These are phyloP conservation scores for Musa acuminata DNA, from an alignment of 176 grass and related monocot genomes.

Conservation along the genomic window DNA sequence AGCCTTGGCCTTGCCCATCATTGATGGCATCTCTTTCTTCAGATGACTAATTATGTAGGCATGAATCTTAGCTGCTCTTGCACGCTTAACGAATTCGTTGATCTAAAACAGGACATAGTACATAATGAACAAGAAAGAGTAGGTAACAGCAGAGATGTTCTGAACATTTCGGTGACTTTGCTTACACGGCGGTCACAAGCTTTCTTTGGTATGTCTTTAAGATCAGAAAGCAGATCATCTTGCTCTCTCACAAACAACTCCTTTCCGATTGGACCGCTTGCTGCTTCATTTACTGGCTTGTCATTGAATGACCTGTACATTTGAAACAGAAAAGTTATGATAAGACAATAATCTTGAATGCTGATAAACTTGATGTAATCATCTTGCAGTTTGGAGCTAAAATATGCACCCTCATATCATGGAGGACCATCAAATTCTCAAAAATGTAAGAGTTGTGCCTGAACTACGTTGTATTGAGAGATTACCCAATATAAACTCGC, in stretches of 20 bases:
- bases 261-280: conserved; percentile 73
- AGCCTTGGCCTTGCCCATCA: conserved; percentile 73
- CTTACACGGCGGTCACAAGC: conserved; percentile 82
- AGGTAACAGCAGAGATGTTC: neutral
- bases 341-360: too few species aligned
- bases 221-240: conserved; percentile 88
- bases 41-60: conserved; percentile 70
- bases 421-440: too few species aligned
- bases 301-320: conserved; percentile 79
- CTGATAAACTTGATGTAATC: too few species aligned
- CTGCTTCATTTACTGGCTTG: conserved; percentile 84
- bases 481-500: conserved; percentile 90
- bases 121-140: neutral
- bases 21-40: conserved; percentile 69
- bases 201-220: conserved; percentile 96
- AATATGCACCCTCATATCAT: too few species aligned
- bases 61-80: conserved; percentile 52
- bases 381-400: too few species aligned
- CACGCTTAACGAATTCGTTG: conserved; percentile 80
- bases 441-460: too few species aligned
- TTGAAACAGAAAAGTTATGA: neutral
- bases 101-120: conserved; percentile 29
- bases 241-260: conserved; percentile 93
- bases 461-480: neutral
- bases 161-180: neutral